Evolutionary conservation across 2,329 filamentous ascomycete species (phyloP), one percentile per base, ranked within the genome.

Genomic region (Penicillium corylophilum): DNA sequence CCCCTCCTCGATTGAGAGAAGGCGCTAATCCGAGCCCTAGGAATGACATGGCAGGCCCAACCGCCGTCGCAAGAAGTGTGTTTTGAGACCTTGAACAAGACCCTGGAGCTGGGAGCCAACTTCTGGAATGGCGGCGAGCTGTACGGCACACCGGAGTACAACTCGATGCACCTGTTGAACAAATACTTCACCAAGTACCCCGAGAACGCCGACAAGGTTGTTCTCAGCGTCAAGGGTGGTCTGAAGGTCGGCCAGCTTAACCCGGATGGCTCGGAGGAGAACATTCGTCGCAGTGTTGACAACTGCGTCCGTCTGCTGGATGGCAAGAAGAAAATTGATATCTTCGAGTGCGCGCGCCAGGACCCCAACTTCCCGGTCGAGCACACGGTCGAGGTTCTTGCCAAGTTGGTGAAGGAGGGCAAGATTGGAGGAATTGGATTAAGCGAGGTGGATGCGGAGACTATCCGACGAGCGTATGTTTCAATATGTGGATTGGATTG

Each of bases 121-220:
- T 73, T 78, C 61, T 87, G 84, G 83, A 87, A 86, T 60, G 83
- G 76, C 33, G 84, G 78, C 55, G 83, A 87, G 63, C 80, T 87
- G 64, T 89, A 89, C 70, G 85, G 85, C 35, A 77, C 68, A 0
- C 65, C 79, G 1, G 74, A 81, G 18, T 77, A 77, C 62, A 85
- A 87, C 71, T 82, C 78, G 2, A 69, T 86, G 62, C 78, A 80
- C 28, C 70, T 88, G 9, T 69, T 88, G 26, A 78, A 82, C 54
- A 74, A 77, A 23, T 88, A 88, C 71, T 86, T 88, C 63, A 76
- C 76, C 28, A 77, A 79, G 53, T 81, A 87, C 63, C 85, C 86
- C 1, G 81, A 85, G 55, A 82, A 87, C 56, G 83, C 84, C 7
- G 73, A 79, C 44, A 82, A 83, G 63, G 76, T 88, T 9, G 76